phyloP scores from a whole-genome alignment of 2,329 filamentous ascomycete genomes.

The Cladosporium sp. region DNA sequence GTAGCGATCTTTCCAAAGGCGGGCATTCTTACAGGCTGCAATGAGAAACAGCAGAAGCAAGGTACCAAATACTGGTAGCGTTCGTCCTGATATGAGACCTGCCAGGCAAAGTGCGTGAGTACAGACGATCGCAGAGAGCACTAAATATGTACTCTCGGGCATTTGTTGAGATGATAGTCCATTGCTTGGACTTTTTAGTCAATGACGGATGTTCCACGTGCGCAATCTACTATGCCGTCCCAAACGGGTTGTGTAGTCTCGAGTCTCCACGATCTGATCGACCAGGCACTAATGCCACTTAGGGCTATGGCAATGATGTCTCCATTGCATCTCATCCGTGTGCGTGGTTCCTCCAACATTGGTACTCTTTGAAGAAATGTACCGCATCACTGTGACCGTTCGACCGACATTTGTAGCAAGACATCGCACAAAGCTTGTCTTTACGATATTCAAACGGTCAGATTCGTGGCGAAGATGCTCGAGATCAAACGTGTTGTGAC shows the following conservation, averaged over 20 bases:
- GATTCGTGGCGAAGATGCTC: not conserved
- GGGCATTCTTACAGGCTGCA: not conserved
- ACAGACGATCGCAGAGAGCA: not conserved
- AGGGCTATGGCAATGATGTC: not conserved
- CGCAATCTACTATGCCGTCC: not conserved
- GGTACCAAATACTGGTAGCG: not conserved
- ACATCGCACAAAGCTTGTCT: not conserved
- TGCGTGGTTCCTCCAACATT: not conserved
- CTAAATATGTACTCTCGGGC: not conserved
- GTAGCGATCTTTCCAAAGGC: not conserved
- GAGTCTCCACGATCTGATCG: not conserved
- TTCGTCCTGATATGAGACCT: not conserved
- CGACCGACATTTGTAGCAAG: not conserved
- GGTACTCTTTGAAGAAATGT: not conserved
- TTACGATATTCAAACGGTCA: not conserved
- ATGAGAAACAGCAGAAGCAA: not conserved
- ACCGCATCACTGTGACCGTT: not conserved
- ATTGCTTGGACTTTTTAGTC: not conserved
- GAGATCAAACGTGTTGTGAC: not conserved
- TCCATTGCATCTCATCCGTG: not conserved
- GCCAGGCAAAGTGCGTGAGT: not conserved
- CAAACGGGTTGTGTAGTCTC: not conserved
- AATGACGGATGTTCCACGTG: not conserved
- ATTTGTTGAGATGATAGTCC: not conserved
- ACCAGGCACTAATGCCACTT: not conserved